These are phyloP conservation scores for Globisporangium canariense DNA, from an alignment of 352 stramenopile species.

Conservation along the genomic window DNA sequence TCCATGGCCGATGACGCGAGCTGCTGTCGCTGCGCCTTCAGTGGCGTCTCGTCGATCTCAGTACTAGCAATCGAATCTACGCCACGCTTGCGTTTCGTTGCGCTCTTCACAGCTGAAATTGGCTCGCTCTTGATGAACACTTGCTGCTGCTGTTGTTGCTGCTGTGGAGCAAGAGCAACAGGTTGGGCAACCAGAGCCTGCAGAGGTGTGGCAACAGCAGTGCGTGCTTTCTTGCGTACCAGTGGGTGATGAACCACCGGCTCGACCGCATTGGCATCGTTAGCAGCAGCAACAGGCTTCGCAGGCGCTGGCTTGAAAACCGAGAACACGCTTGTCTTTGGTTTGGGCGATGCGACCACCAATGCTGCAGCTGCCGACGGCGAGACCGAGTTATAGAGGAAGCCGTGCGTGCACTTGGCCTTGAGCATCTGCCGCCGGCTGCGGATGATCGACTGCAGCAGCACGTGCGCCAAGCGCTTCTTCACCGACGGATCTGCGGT, in stretches of 20 bases:
- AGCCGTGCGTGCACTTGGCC: conserved; percentile 26
- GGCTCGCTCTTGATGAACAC: neutral
- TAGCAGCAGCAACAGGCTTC: neutral
- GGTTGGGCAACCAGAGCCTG: conserved; percentile 20
- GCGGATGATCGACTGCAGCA: conserved; percentile 67
- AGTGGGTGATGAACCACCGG: conserved; percentile 49
- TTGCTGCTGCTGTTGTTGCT: conserved; percentile 24
- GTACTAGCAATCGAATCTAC: conserved; percentile 10
- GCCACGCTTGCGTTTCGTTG: conserved; percentile 31
- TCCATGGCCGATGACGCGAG: neutral
- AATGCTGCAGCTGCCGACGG: neutral
- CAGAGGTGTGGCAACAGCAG: conserved; percentile 12
- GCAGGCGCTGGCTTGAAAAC: neutral
- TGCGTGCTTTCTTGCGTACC: conserved; percentile 51
- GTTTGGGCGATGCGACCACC: neutral
- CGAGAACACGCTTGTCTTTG: conserved; percentile 9
- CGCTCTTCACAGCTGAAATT: neutral
- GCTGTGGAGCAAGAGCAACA: conserved; percentile 20
- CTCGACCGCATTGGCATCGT: neutral
- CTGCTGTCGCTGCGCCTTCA: conserved; percentile 11
- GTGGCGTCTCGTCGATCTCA: conserved; percentile 9
- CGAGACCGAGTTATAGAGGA: conserved; percentile 10
- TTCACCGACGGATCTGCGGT: conserved; percentile 25
- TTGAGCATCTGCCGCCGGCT: conserved; percentile 79
- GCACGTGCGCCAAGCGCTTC: conserved; percentile 34